These are phyloP conservation scores for Penicillium oxalicum DNA, from an alignment of 2,329 filamentous ascomycete species.

Conservation along the genomic window DNA sequence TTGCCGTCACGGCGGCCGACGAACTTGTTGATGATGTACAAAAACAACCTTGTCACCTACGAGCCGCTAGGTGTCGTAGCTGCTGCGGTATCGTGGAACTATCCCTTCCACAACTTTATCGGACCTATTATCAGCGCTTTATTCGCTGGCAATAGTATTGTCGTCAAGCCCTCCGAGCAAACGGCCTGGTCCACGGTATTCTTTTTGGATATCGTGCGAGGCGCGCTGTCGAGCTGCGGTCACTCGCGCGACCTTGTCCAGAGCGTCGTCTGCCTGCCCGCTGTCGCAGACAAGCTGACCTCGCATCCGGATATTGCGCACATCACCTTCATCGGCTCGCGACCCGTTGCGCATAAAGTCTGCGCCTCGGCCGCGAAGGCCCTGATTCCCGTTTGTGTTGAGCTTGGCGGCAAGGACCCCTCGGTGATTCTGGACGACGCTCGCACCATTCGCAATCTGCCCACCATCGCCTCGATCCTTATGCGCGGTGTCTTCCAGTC, in stretches of 20 bases:
- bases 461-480: constrained; percentile 71
- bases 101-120: constrained; percentile 90
- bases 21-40: constrained; percentile 91
- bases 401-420: constrained; percentile 92
- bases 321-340: constrained; percentile 92
- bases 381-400: constrained; percentile 82
- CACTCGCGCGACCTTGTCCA: constrained; percentile 78
- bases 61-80: constrained; percentile 90
- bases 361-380: constrained; percentile 77
- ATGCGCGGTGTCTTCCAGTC: constrained; percentile 93
- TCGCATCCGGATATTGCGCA: constrained; percentile 79
- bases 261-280: constrained; percentile 79
- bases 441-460: constrained; percentile 53
- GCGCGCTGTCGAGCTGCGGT: constrained; percentile 74
- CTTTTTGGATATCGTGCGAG: constrained; percentile 72
- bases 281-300: constrained; percentile 73
- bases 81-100: constrained; percentile 95
- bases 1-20: constrained; percentile 68
- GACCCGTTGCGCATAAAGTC: constrained; percentile 79
- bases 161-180: constrained; percentile 92
- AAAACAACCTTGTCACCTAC: constrained; percentile 82
- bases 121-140: constrained; percentile 84
- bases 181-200: constrained; percentile 88
- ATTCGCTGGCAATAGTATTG: constrained; percentile 83
- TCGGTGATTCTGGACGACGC: constrained; percentile 79